Conservation (phyloP, 805 yeast species). For the Jamesozyma piceae region DNA sequence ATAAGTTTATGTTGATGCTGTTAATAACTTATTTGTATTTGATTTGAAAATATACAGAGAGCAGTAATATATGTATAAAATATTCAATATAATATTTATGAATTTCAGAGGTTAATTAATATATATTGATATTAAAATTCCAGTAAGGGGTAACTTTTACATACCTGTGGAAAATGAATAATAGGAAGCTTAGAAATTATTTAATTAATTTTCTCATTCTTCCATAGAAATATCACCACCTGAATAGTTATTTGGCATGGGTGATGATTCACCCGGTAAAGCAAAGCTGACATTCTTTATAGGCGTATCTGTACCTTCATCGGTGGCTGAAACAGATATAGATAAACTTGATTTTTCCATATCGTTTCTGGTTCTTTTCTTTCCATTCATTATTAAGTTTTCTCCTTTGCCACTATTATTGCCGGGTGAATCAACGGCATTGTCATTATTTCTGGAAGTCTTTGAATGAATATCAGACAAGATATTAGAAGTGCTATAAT, state of each 20-base stretch:
- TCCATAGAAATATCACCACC: conserved; percentile 2
- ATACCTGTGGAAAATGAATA: too few species aligned
- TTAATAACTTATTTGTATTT: too few species aligned
- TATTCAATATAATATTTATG: too few species aligned
- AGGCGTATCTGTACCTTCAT: neutral
- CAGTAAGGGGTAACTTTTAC: too few species aligned
- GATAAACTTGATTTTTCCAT: conserved; percentile 3
- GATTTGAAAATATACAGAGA: too few species aligned
- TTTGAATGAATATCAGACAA: neutral
- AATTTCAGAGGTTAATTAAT: too few species aligned
- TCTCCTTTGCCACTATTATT: neutral
- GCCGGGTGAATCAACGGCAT: neutral
- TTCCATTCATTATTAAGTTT: neutral
- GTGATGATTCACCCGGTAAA: conserved; percentile 1
- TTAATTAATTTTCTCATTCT: neutral
- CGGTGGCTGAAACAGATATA: neutral
- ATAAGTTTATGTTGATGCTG: too few species aligned
- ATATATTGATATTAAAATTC: too few species aligned
- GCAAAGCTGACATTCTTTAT: conserved; percentile 10
- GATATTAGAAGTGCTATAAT: neutral
- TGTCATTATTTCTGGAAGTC: neutral
- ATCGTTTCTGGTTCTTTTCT: conserved; percentile 10
- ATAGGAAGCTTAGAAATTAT: too few species aligned
- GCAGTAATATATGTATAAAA: too few species aligned
- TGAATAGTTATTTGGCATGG: neutral